Conservation (phyloP, 2,329 filamentous ascomycete genomes). For the Aspergillus ochraceus region DNA sequence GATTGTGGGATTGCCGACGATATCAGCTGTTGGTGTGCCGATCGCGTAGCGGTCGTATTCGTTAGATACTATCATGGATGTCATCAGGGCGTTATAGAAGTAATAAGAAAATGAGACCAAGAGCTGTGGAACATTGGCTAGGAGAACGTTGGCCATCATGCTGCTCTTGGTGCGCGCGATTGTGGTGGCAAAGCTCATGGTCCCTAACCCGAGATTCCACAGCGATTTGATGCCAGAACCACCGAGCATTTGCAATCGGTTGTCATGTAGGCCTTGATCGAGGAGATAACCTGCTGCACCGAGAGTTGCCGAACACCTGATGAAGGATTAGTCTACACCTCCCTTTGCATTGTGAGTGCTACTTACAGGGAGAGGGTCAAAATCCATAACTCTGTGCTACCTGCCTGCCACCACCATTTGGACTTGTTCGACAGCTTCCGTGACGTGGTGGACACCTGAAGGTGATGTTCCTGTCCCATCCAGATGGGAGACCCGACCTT, state of each 20-base stretch:
- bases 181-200: not conserved
- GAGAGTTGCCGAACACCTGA: not conserved
- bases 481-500: not conserved
- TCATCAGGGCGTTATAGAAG: conserved; percentile 38
- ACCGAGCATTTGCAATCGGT: not conserved
- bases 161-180: not conserved
- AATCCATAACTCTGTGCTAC: not conserved
- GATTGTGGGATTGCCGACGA: not conserved
- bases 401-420: not conserved
- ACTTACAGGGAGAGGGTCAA: not conserved
- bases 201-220: not conserved
- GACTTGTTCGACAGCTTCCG: not conserved
- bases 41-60: conserved; percentile 7
- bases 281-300: not conserved
- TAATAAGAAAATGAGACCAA: conserved; percentile 34
- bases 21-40: not conserved
- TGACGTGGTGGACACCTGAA: not conserved
- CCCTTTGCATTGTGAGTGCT: not conserved
- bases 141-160: conserved; percentile 4
- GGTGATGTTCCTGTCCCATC: too few species aligned
- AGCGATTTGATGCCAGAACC: not conserved
- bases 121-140: conserved; percentile 33
- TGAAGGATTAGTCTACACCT: not conserved
- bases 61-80: conserved; percentile 45
- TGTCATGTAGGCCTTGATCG: not conserved